Evolutionary conservation across 2,329 filamentous ascomycete genomes (phyloP).

Genomic region (Exophiala xenobiotica): DNA sequence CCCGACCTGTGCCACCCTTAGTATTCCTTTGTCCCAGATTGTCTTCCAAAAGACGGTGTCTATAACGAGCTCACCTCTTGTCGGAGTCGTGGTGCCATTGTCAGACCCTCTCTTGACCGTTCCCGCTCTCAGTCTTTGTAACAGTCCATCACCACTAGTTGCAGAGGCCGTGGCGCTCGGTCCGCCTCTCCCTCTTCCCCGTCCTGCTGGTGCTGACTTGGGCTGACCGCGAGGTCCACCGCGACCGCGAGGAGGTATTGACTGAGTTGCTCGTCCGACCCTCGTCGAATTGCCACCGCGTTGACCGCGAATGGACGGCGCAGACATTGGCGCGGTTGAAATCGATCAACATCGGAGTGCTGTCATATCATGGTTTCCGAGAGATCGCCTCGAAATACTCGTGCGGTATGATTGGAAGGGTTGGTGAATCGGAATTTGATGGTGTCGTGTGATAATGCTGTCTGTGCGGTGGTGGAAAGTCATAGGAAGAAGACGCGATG

Average conservation of each 20-base stretch:
- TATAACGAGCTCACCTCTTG: conserved; percentile 27
- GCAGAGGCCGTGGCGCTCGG: conserved; percentile 4
- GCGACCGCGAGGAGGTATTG: conserved; percentile 15
- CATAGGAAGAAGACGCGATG: neutral
- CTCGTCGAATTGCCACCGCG: conserved; percentile 26
- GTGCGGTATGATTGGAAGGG: neutral
- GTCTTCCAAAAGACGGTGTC: neutral
- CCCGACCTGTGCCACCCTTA: conserved; percentile 20
- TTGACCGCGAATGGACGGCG: conserved; percentile 26
- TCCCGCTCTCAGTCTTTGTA: conserved; percentile 22
- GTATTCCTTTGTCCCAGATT: neutral
- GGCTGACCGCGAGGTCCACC: conserved; percentile 19
- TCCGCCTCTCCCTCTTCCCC: conserved; percentile 19
- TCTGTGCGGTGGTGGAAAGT: neutral
- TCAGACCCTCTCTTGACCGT: conserved; percentile 19
- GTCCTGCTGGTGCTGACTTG: neutral
- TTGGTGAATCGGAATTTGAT: neutral
- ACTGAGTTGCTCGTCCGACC: conserved; percentile 17
- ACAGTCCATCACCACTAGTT: conserved; percentile 14
- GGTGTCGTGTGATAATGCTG: neutral
- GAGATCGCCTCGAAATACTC: neutral
- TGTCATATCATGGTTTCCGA: conserved; percentile 8
- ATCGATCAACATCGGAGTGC: conserved; percentile 24
- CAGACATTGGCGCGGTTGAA: conserved; percentile 23
- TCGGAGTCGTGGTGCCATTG: conserved; percentile 6